A percentile compares a stretch with the other conserved stretches of the same genome.
phyloP scores from a whole-genome alignment of 1,284 basidiomycete genomes.

The Ustilago nuda region DNA sequence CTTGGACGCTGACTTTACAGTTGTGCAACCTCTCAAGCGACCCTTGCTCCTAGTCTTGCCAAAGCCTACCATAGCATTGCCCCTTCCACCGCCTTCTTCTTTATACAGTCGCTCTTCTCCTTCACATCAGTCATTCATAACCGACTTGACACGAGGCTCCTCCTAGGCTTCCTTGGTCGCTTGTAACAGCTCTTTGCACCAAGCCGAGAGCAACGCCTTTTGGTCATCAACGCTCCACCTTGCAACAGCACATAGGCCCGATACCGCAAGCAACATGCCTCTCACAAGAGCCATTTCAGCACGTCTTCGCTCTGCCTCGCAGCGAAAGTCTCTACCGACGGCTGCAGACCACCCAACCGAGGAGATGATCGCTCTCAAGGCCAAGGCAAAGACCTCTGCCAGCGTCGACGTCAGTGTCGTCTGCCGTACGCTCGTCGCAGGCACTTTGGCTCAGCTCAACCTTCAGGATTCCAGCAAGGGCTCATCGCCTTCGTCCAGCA shows the following conservation, averaged over 20 bases:
- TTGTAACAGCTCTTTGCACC: not conserved
- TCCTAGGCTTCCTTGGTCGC: not conserved
- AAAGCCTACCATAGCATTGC: not conserved
- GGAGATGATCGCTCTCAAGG: slow-evolving; percentile 29
- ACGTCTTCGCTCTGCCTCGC: slow-evolving; percentile 30
- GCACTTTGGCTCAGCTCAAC: slow-evolving; percentile 33
- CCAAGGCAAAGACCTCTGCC: slow-evolving; percentile 18
- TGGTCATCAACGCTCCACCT: not conserved
- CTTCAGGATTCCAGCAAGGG: slow-evolving; percentile 23
- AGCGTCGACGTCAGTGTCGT: not conserved
- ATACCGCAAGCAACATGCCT: slow-evolving; percentile 22
- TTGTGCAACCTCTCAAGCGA: slow-evolving; percentile 5
- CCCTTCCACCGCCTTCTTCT: not conserved
- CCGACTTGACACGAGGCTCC: not conserved
- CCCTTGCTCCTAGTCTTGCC: not conserved
- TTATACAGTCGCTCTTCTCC: not conserved
- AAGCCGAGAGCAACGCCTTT: not conserved
- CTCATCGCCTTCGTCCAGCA: slow-evolving; percentile 14
- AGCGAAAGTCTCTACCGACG: slow-evolving; percentile 13
- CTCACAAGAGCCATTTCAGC: slow-evolving; percentile 44
- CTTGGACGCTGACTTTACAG: not conserved
- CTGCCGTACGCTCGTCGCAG: slow-evolving; percentile 24
- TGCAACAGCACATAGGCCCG: not conserved
- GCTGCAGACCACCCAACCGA: slow-evolving; percentile 10
- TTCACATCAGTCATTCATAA: not conserved